These are phyloP conservation scores for Acacia acuminata DNA, from an alignment of 306 rosid species.

Conservation along the genomic window DNA sequence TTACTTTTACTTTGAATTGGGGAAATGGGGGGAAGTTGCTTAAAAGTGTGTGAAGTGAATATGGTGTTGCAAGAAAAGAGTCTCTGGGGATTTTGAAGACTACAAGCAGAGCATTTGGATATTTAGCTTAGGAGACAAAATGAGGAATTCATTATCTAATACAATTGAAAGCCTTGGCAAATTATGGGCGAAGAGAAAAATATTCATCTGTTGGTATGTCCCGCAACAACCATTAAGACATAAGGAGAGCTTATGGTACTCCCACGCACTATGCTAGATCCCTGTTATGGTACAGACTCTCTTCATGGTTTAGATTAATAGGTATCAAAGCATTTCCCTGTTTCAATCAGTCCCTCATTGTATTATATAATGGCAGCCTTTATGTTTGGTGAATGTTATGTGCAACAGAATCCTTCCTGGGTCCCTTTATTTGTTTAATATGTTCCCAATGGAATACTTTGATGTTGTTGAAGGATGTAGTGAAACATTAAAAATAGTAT, in stretches of 20 bases:
- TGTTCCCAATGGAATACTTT: too few relatives aligned
- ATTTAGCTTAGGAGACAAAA: slow-evolving; percentile 9
- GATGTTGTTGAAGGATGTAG: neutral
- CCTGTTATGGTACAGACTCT: neutral
- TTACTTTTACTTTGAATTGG: neutral
- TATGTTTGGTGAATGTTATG: neutral
- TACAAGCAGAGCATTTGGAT: neutral
- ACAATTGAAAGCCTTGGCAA: neutral
- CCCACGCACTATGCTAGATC: neutral
- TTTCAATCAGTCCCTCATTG: neutral
- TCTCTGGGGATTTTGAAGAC: neutral
- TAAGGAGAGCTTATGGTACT: neutral
- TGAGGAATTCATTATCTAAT: neutral
- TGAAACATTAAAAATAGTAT: neutral
- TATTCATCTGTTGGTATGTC: neutral
- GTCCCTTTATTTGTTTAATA: neutral
- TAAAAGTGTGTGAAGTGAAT: neutral
- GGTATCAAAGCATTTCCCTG: too few relatives aligned
- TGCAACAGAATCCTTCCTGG: neutral
- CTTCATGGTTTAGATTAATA: neutral
- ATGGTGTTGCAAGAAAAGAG: neutral
- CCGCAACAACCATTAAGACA: neutral
- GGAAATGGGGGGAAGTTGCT: neutral
- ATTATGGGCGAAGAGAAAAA: neutral
- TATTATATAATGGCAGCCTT: neutral